Percentiles rank a stretch among this genome's conserved stretches.
Evolutionary conservation across 164 flowering plant genomes (phyloP).

Genomic region (Macadamia tetraphylla): DNA sequence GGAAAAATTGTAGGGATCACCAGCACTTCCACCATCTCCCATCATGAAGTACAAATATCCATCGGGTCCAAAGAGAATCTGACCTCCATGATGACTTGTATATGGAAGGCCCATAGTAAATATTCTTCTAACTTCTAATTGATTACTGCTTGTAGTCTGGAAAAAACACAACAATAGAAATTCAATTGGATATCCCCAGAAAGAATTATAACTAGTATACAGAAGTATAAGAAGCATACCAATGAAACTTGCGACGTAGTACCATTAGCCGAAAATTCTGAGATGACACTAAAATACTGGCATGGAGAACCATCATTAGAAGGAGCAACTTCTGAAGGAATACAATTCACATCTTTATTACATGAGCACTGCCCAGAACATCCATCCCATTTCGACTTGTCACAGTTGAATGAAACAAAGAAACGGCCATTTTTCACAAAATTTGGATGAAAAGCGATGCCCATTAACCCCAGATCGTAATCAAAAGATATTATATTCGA

Average conservation of each 20-base stretch:
- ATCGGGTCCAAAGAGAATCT: slow-evolving; percentile 90
- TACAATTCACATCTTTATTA: slow-evolving; percentile 79
- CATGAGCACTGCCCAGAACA: slow-evolving; percentile 87
- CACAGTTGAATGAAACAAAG: slow-evolving; percentile 84
- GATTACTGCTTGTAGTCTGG: slow-evolving; percentile 59
- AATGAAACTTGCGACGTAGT: slow-evolving; percentile 41
- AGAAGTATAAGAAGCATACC: slow-evolving; percentile 33
- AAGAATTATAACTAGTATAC: background rate
- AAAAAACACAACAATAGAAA: slow-evolving; percentile 8
- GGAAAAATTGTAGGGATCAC: slow-evolving; percentile 68
- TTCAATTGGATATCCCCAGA: slow-evolving; percentile 5
- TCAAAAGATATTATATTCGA: slow-evolving; percentile 72
- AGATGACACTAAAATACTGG: slow-evolving; percentile 66
- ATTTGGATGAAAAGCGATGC: slow-evolving; percentile 82
- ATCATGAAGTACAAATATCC: slow-evolving; percentile 83
- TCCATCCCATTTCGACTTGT: slow-evolving; percentile 55
- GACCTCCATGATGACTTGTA: slow-evolving; percentile 69
- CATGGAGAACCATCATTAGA: slow-evolving; percentile 68
- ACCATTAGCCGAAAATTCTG: slow-evolving; percentile 70
- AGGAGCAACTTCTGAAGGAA: slow-evolving; percentile 58
- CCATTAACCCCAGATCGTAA: slow-evolving; percentile 71
- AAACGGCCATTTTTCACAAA: slow-evolving; percentile 71
- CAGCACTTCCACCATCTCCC: slow-evolving; percentile 76
- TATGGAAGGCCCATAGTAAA: slow-evolving; percentile 89
- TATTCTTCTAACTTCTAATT: slow-evolving; percentile 81